A percentile compares a stretch with the other conserved stretches of the same genome.
These are phyloP conservation scores for Blastobotrys apis DNA, from an alignment of 1,139 yeast species.

Conservation along the genomic window DNA sequence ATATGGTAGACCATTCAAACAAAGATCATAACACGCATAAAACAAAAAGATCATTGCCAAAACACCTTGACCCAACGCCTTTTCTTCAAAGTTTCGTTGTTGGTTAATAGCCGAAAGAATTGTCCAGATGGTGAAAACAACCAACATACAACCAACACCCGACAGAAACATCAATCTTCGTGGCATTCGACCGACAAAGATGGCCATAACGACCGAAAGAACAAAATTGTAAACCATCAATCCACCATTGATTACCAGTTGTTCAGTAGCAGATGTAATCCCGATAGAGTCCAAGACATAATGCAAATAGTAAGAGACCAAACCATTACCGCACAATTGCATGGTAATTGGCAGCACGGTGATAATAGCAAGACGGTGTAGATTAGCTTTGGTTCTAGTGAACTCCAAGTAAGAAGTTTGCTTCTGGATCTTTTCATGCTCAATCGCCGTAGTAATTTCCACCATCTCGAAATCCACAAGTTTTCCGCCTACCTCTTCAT, in stretches of 20 bases:
- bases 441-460: slow-evolving; percentile 23
- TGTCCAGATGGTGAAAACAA: slow-evolving; percentile 27
- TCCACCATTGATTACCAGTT: slow-evolving; percentile 23
- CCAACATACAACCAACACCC: slow-evolving; percentile 19
- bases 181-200: slow-evolving; percentile 16
- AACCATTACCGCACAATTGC: slow-evolving; percentile 24
- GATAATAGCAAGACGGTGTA: slow-evolving; percentile 40
- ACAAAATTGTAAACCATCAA: slow-evolving; percentile 18
- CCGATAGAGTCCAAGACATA: slow-evolving; percentile 22
- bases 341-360: slow-evolving; percentile 26
- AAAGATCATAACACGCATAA: slow-evolving; percentile 21
- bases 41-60: slow-evolving; percentile 27
- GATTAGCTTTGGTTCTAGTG: slow-evolving; percentile 34
- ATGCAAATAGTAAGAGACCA: slow-evolving; percentile 23
- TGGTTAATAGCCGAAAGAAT: slow-evolving; percentile 27
- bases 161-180: slow-evolving; percentile 37
- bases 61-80: slow-evolving; percentile 25
- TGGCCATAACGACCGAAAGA: slow-evolving; percentile 14
- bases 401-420: slow-evolving; percentile 34
- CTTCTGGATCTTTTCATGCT: slow-evolving; percentile 19
- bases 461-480: slow-evolving; percentile 24
- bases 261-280: slow-evolving; percentile 19
- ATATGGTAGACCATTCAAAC: slow-evolving; percentile 30
- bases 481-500: slow-evolving; percentile 16
- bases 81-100: slow-evolving; percentile 21